Conservation (phyloP, 306 rosid genomes). For the Sicyos baderoa region DNA sequence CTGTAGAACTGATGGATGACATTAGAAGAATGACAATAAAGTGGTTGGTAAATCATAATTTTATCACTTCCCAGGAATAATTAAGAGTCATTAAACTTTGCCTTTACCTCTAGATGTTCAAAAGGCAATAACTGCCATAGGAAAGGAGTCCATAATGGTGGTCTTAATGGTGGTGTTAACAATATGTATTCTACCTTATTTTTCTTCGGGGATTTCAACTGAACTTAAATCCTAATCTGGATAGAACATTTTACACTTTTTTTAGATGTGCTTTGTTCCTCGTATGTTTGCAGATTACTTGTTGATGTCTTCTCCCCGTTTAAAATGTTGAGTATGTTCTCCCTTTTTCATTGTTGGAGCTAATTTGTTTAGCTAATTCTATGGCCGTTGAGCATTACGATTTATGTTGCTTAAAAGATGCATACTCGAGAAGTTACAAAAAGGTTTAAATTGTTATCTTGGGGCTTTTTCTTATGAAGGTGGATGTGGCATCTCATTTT, state of each 20-base stretch:
- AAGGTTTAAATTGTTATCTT: neutral
- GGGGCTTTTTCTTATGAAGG: neutral
- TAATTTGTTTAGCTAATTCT: neutral
- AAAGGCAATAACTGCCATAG: slow-evolving; percentile 9
- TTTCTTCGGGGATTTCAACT: neutral
- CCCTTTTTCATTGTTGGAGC: neutral
- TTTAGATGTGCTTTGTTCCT: neutral
- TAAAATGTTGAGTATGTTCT: neutral
- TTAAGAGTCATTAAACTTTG: neutral
- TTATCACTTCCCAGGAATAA: neutral
- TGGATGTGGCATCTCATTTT: slow-evolving; percentile 10
- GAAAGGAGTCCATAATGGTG: neutral
- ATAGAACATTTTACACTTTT: slow-evolving; percentile 1
- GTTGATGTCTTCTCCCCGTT: neutral
- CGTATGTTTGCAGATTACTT: neutral
- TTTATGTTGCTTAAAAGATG: neutral
- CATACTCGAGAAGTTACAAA: neutral
- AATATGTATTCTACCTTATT: neutral
- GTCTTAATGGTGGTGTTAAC: neutral
- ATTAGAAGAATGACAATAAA: neutral
- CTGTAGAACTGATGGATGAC: slow-evolving; percentile 14
- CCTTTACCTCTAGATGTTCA: neutral
- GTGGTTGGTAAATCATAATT: neutral
- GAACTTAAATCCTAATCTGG: neutral
- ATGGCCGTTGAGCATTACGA: neutral